Percentiles rank a stretch among this genome's conserved stretches.
phyloP scores from a whole-genome alignment of 2,329 filamentous ascomycete species.

The Diaporthe sp. region DNA sequence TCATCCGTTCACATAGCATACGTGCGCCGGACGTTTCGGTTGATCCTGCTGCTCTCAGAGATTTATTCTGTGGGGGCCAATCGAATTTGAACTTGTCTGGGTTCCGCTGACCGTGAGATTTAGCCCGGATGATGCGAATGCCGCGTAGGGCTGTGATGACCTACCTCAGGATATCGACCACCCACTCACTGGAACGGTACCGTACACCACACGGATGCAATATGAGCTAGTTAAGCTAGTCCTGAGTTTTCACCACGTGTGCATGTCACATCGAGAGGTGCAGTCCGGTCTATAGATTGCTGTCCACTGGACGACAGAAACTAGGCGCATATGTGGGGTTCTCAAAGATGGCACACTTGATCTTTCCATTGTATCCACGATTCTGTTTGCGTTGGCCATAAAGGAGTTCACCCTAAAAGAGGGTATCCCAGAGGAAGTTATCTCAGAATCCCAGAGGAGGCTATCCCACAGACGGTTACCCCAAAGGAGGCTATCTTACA shows the following conservation, averaged over 20 bases:
- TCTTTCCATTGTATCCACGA: background rate
- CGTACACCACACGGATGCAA: background rate
- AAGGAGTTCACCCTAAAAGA: too few species aligned
- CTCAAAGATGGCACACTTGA: too few species aligned
- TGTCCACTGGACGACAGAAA: background rate
- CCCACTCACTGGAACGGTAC: background rate
- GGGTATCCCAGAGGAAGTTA: too few species aligned
- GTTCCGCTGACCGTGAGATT: background rate
- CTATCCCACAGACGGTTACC: too few species aligned
- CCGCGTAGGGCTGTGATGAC: background rate
- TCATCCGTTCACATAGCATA: conserved; percentile 12
- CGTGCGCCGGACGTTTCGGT: background rate
- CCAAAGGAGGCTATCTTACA: too few species aligned
- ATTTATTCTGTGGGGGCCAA: background rate
- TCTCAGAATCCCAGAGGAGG: too few species aligned
- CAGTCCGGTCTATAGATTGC: background rate
- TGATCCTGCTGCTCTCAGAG: background rate
- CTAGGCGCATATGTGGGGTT: background rate
- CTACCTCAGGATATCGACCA: too few species aligned
- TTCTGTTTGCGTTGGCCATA: background rate
- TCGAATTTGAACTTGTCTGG: background rate
- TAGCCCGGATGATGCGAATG: background rate
- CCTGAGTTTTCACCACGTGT: background rate
- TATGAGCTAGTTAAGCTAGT: background rate
- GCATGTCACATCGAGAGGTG: background rate